A percentile compares a stretch with the other conserved stretches of the same genome.
Conservation (phyloP, 345 rosid species). For the Erysimum cheiranthoides region DNA sequence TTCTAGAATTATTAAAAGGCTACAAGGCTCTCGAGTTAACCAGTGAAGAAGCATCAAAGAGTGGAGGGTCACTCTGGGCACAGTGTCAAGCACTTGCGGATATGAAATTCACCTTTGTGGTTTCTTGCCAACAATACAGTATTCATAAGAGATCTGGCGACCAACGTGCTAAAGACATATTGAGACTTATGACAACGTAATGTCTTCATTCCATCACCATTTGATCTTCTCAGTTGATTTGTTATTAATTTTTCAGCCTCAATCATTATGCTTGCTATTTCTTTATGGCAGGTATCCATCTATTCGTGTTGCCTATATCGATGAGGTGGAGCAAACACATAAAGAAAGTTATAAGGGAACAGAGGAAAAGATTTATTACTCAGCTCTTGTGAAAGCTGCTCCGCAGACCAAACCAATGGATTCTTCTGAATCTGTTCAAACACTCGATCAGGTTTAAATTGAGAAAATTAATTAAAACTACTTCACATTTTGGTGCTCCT, state of each 20-base stretch:
- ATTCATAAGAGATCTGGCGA: slow-evolving; percentile 72
- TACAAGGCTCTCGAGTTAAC: slow-evolving; percentile 71
- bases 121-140: slow-evolving; percentile 83
- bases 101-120: slow-evolving; percentile 84
- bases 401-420: slow-evolving; percentile 64
- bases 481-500: neutral
- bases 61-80: slow-evolving; percentile 64
- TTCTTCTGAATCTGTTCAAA: slow-evolving; percentile 71
- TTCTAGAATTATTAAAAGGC: slow-evolving; percentile 64
- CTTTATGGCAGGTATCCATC: slow-evolving; percentile 63
- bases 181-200: slow-evolving; percentile 79
- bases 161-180: slow-evolving; percentile 72
- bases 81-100: slow-evolving; percentile 85
- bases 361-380: slow-evolving; percentile 69
- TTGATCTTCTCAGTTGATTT: slow-evolving; percentile 19
- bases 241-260: slow-evolving; percentile 19
- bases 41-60: slow-evolving; percentile 62
- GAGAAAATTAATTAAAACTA: slow-evolving; percentile 17
- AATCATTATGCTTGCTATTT: slow-evolving; percentile 9
- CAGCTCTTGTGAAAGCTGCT: slow-evolving; percentile 76
- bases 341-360: slow-evolving; percentile 58
- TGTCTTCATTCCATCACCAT: slow-evolving; percentile 29
- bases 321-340: slow-evolving; percentile 74
- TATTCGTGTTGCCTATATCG: slow-evolving; percentile 76
- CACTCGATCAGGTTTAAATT: slow-evolving; percentile 66